Evolutionary conservation across 345 rosid genomes (phyloP), one percentile per base, ranked within the genome.

Genomic region (Sonneratia caseolaris): DNA sequence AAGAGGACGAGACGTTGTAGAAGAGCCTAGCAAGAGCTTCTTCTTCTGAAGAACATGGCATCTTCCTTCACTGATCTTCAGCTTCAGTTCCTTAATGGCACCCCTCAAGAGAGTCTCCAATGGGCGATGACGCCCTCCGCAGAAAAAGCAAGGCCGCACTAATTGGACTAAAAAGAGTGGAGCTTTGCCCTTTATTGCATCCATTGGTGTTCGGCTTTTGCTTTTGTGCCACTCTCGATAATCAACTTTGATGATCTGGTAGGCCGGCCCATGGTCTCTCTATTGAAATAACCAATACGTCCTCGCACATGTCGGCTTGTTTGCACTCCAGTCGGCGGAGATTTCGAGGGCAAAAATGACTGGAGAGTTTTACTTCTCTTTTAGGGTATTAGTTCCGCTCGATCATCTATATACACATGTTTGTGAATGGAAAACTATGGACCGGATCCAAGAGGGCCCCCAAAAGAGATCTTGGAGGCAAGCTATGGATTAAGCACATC

Each of bases 1-100:
- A 85, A 76, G 84, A 85, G 84, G 81, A 81, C 45, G 97, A 92
- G 84, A 86, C 74, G 82, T 82, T 84, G 83, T 86, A 82, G 91
- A 87, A 95, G 76, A 91, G 79, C 72, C 86, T 84, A 77, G 72
- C 77, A 56, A 92, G 87, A 79, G 87, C 85, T 89, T 95, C 91
- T 79, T 87, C 92, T 78, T 86, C 72, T 55, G 91, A 86, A 78
- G 45, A 42, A 42, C 90, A 89, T 89, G 64, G 92, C 99, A 95
- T 93, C 71, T 42, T 35, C 11, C 15, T 45, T 47, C 42, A 22
- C 22, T 55, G 43, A 66, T 1, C 45, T 42, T 42, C 45, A 62
- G 37, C 14, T 42, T 42, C 45, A 59, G 59, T 38, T 15, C 14
- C 36, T 61, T 61, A 61, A 22, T 16, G 56, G 56, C 56, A 49